Evolutionary conservation across 2,329 filamentous ascomycete species (phyloP), one percentile per base, ranked within the genome.

Genomic region (Rhinocladiella mackenziei): DNA sequence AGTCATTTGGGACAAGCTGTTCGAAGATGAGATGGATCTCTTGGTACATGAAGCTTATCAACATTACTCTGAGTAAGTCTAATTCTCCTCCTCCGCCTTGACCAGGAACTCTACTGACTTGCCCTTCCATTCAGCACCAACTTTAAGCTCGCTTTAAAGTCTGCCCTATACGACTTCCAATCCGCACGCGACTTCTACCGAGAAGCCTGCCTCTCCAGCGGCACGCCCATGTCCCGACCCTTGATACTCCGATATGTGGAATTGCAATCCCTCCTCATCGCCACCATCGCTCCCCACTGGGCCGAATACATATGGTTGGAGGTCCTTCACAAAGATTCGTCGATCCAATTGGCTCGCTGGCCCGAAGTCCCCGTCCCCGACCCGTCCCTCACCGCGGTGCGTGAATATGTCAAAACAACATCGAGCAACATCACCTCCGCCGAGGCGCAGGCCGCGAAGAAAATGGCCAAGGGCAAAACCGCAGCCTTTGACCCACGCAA

Each of bases 261-360:
- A 68, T 75, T 94, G 14, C 91, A 96, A 66, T 82, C 86, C 33
- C 75, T 94, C 38, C 75, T 96, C 60, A 71, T 97, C 56, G 77
- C 84, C 2, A 85, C 89, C 39, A 82, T 97, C 51, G 83, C 91
- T 2, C 91, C 92, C 46, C 92, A 98, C 68, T 97, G 89, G 84
- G 76, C 87, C 34, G 92, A 98, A 63, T 85, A 94, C 67, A 81
- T 98, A 62, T 97, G 89, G 88, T 79, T 85, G 42, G 91, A 97
- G 67, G 80, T 97, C 2, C 79, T 98, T 49, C 80, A 84, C 63
- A 89, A 83, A 71, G 65, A 77, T 25, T 69, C 74, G 43, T 85
- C 84, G 5, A 80, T 98, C 58, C 89, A 97, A 69, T 80, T 82
- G 39, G 88, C 86, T 9, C 73, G 73, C 29, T 95, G 80, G 75